Base-by-base conservation (phyloP, 179 eudicot species). In the Pouteria campechiana region DNA sequence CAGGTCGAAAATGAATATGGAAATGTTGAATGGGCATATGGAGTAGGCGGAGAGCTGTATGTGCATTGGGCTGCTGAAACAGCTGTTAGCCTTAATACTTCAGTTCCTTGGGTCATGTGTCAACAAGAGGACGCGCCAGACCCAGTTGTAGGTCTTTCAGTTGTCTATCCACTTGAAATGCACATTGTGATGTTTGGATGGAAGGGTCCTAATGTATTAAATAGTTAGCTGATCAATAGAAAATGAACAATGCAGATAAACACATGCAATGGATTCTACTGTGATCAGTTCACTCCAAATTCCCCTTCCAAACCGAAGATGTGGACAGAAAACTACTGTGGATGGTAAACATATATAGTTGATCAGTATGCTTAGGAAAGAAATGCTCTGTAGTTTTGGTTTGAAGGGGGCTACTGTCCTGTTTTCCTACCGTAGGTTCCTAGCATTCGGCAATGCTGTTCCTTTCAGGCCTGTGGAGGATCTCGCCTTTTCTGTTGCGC, bases 241-340 rank as follows among this genome's bases (percentile, higher is more conserved):
- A 19, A 48, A 28, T 37, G 14, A 37, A 32, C 24, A 7, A 33
- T 52, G 44, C 45, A 73, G 83, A 74, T 81, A 42, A 78, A 81
- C 58, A 79, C 83, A 19, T 81, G 92, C 58, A 81, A 74, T 50
- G 82, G 86, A 5, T 76, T 65, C 52, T 75, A 81, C 23, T 81
- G 92, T 52, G 81, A 74, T 52, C 39, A 33, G 28, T 81, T 62
- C 48, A 50, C 59, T 15, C 80, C 80, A 38, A 74, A 74, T 55
- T 65, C 73, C 42, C 75, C 58, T 18, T 45, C 48, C 48, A 74
- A 70, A 50, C 93, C 93, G 25, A 57, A 52, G 45, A 68, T 81
- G 65, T 81, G 93, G 93, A 78, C 93, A 17, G 86, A 81, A 46
- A 75, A 78, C 46, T 81, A 72, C 49, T 37, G 63, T 48, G 86